These are phyloP conservation scores for Schoenoplectus tabernaemontani DNA, from an alignment of 202 grass and related monocot species.

Conservation along the genomic window DNA sequence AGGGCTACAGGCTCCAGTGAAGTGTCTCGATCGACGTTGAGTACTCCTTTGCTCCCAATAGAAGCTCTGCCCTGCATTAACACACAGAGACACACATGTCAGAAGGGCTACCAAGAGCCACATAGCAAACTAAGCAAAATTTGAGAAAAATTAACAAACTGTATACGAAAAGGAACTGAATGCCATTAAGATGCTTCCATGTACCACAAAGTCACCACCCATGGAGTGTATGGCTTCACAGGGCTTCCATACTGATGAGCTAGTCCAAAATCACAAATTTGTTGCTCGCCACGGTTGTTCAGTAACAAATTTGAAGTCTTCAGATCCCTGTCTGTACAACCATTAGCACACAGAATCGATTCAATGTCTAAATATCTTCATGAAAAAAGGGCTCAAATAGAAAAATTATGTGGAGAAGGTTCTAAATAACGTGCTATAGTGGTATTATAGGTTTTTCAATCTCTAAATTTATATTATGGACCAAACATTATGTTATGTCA, in stretches of 20 bases:
- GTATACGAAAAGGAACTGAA: conserved; percentile 7
- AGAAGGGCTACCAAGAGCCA: too few relatives aligned
- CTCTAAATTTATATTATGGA: too few relatives aligned
- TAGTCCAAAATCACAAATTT: too few relatives aligned
- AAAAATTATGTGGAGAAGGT: too few relatives aligned
- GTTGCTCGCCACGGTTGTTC: conserved; percentile 80
- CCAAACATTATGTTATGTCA: too few relatives aligned
- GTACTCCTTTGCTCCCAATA: conserved; percentile 79
- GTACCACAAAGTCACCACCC: conserved; percentile 94
- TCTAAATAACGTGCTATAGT: too few relatives aligned
- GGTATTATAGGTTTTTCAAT: too few relatives aligned
- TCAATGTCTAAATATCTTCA: background rate
- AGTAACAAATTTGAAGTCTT: conserved; percentile 94
- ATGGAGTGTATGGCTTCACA: conserved; percentile 77
- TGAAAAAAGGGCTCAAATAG: background rate
- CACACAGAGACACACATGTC: conserved; percentile 4
- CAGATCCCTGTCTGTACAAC: conserved; percentile 49
- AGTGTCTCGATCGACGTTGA: conserved; percentile 92
- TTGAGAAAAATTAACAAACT: background rate
- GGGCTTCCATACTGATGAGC: conserved; percentile 85
- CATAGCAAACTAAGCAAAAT: conserved; percentile 7
- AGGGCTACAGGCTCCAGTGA: too few relatives aligned
- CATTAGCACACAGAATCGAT: conserved; percentile 16
- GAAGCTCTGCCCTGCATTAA: conserved; percentile 66
- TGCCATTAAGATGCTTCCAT: conserved; percentile 35